Base-by-base conservation (phyloP, 495 filamentous ascomycete genomes). In the Polyplosphaeria fusca region DNA sequence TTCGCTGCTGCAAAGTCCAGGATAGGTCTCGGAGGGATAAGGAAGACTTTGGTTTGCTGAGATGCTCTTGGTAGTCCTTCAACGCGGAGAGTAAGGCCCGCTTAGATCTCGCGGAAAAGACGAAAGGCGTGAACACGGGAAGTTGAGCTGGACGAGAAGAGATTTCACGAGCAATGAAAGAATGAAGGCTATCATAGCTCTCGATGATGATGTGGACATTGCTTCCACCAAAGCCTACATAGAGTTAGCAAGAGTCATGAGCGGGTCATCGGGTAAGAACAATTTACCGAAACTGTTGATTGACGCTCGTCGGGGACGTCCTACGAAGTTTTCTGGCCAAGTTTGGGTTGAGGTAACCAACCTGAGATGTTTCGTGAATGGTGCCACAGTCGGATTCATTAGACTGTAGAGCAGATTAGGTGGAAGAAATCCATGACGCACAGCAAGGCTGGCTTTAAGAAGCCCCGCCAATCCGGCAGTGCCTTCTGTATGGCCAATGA, bases 401-500 rank as follows among this genome's bases (percentile, higher is more conserved):
- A 14, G 16, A 12, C 25, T 22, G 42, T 64, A 57, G 22, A 13
- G 41, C 12, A 54, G n/a, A n/a, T 56, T 65, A 1, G 45, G 48
- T 2, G 65, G 67, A 18, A 71, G 63, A 9, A 44, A 2, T 9
- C 39, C 64, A n/a, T 52, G 24, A 38, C 72, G 65, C 0, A 69
- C 3, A 0, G 55, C 49, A 0, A 71, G 30, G 3, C 35, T 16
- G 1, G 57, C 60, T 52, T 71, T 73, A 4, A 74, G 57, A 4
- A 74, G 9, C 5, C 53, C 55, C 1, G 65, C 55, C 1, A 74
- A 19, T 20, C 68, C 71, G n/a, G 63, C 64, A 0, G 62, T 58
- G 5, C 61, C 67, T 43, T 73, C 71, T 5, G 49, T 60, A 46
- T 74, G 72, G 2, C 72, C 72, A 11, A 82, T 64, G 3, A 73